Evolutionary conservation across 1,139 yeast genomes (phyloP).

Genomic region (Candida freyschussii): DNA sequence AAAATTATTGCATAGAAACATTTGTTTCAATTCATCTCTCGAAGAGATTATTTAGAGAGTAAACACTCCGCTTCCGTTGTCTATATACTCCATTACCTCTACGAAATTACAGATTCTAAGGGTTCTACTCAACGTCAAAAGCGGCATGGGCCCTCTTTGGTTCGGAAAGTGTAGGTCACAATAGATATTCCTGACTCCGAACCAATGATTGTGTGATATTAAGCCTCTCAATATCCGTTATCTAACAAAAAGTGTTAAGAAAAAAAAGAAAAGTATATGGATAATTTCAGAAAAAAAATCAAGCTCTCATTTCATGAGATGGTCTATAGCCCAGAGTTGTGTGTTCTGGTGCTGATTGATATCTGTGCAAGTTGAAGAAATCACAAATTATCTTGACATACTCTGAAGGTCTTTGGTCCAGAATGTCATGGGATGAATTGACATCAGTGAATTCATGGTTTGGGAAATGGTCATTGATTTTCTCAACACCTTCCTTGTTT

Average conservation of each 20-base stretch:
- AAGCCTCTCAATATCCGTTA: too few species aligned
- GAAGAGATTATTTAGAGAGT: too few species aligned
- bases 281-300: constrained; percentile 1
- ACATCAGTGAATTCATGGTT: constrained; percentile 29
- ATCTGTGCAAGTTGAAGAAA: constrained; percentile 22
- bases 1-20: constrained; percentile 7
- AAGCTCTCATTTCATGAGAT: constrained; percentile 1
- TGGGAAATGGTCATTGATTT: constrained; percentile 37
- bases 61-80: too few species aligned
- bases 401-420: constrained; percentile 37
- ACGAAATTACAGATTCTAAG: too few species aligned
- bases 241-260: too few species aligned
- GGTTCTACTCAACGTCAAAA: not conserved
- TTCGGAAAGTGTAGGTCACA: not conserved
- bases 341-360: constrained; percentile 9
- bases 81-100: too few species aligned
- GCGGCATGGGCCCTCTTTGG: not conserved
- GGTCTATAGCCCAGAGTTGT: constrained; percentile 2
- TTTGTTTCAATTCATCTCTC: too few species aligned
- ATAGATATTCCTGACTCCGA: too few species aligned
- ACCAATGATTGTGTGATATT: too few species aligned
- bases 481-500: constrained; percentile 26
- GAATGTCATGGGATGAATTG: constrained; percentile 45
- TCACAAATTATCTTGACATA: constrained; percentile 30
- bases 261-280: not conserved